A percentile compares a stretch with the other conserved stretches of the same genome.
These are phyloP conservation scores for Dendrothele bispora DNA, from an alignment of 768 basidiomycete genomes.

Conservation along the genomic window DNA sequence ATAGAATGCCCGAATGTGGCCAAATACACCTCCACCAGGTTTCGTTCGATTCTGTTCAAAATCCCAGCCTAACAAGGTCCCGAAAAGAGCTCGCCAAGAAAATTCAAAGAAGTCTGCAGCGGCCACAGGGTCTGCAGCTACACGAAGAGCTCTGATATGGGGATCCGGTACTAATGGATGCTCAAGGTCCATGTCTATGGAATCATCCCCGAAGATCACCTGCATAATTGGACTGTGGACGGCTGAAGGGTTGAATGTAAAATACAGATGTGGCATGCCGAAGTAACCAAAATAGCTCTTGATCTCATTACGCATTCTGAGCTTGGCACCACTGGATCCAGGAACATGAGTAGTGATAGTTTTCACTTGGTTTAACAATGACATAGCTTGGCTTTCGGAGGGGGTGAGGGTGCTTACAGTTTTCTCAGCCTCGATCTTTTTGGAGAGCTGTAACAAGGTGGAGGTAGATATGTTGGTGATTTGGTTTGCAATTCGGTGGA, in stretches of 20 bases:
- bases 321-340: conserved; percentile 10
- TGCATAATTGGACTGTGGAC: conserved; percentile 12
- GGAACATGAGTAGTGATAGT: conserved; percentile 13
- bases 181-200: conserved; percentile 15
- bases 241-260: conserved; percentile 20
- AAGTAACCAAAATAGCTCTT: conserved; percentile 4
- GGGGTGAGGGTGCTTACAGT: not conserved
- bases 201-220: conserved; percentile 12
- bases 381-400: conserved; percentile 7
- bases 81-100: conserved; percentile 12
- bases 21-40: conserved; percentile 35
- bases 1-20: conserved; percentile 27
- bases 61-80: not conserved
- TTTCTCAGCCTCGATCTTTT: not conserved
- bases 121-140: conserved; percentile 26
- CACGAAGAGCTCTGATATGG: conserved; percentile 5
- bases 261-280: conserved; percentile 13
- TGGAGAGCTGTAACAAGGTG: not conserved
- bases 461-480: not conserved
- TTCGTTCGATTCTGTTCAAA: too few species aligned
- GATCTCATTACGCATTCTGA: conserved; percentile 15
- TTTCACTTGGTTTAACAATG: conserved; percentile 15
- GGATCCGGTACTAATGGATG: conserved; percentile 5
- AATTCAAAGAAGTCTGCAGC: conserved; percentile 34
- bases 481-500: too few species aligned